Evolutionary conservation across 257 asterid genomes (phyloP).

Genomic region (Nicotiana knightiana): DNA sequence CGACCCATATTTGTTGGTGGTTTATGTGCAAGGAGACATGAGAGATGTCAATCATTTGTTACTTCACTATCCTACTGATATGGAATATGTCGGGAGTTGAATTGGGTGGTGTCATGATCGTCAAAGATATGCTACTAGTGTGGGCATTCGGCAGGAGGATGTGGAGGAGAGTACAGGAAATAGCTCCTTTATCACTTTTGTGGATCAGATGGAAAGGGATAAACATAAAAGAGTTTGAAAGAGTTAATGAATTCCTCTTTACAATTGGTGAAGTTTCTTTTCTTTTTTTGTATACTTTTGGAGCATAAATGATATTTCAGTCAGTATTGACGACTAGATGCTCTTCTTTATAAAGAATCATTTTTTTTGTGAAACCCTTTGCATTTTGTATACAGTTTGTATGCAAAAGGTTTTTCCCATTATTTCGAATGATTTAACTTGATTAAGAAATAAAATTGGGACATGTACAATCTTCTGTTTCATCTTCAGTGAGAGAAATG

Average conservation of each 20-base stretch:
- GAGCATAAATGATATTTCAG: background rate
- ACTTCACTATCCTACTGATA: background rate
- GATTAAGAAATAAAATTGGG: background rate
- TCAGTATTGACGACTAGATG: background rate
- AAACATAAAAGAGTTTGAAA: background rate
- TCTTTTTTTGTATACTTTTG: background rate
- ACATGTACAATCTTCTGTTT: background rate
- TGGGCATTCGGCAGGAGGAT: background rate
- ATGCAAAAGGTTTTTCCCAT: background rate
- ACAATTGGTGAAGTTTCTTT: background rate
- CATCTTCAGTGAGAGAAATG: background rate
- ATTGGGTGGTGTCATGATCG: background rate
- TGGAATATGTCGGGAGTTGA: background rate
- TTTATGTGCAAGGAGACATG: background rate
- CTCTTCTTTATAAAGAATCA: background rate
- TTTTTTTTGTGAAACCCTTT: background rate
- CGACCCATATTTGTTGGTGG: background rate
- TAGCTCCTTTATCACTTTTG: background rate
- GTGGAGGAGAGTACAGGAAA: background rate
- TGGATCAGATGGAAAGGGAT: background rate
- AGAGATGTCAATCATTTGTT: background rate
- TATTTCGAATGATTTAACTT: background rate
- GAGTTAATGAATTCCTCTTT: background rate
- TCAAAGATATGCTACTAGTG: background rate
- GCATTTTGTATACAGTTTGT: background rate